Evolutionary conservation across 2,329 filamentous ascomycete genomes (phyloP).

Genomic region (Aspergillus brunneoviolaceus): DNA sequence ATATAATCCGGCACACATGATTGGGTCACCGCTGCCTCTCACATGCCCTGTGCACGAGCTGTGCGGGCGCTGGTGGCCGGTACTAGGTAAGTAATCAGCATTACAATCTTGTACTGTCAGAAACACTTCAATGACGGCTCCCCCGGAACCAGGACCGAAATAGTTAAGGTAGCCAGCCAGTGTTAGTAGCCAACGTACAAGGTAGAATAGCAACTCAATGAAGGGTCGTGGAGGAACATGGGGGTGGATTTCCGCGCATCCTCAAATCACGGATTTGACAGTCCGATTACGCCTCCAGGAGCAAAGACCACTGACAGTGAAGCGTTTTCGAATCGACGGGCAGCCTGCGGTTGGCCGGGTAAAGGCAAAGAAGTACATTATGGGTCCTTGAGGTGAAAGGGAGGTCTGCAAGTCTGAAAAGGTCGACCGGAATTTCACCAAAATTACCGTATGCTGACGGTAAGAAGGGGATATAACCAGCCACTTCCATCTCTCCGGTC

Average conservation of each 20-base stretch:
- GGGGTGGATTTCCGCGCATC: neutral
- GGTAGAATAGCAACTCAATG: neutral
- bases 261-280: neutral
- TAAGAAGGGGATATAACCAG: constrained; percentile 14
- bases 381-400: constrained; percentile 8
- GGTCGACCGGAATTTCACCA: constrained; percentile 8
- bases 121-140: neutral
- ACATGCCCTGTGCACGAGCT: constrained; percentile 20
- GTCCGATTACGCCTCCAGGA: constrained; percentile 1
- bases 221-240: neutral
- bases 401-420: constrained; percentile 4
- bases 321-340: constrained; percentile 15
- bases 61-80: constrained; percentile 4
- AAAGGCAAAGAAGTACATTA: constrained; percentile 6
- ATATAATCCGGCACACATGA: constrained; percentile 23
- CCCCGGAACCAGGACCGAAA: neutral
- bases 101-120: neutral
- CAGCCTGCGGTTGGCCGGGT: constrained; percentile 5
- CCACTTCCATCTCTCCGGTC: constrained; percentile 33
- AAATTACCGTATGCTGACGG: constrained; percentile 1
- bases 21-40: constrained; percentile 21
- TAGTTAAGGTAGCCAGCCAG: neutral
- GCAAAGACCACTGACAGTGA: constrained; percentile 14
- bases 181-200: too few species aligned
- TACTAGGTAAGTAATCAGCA: neutral